These are phyloP conservation scores for Alternaria gaisen DNA, from an alignment of 2,329 filamentous ascomycete genomes.

Conservation along the genomic window DNA sequence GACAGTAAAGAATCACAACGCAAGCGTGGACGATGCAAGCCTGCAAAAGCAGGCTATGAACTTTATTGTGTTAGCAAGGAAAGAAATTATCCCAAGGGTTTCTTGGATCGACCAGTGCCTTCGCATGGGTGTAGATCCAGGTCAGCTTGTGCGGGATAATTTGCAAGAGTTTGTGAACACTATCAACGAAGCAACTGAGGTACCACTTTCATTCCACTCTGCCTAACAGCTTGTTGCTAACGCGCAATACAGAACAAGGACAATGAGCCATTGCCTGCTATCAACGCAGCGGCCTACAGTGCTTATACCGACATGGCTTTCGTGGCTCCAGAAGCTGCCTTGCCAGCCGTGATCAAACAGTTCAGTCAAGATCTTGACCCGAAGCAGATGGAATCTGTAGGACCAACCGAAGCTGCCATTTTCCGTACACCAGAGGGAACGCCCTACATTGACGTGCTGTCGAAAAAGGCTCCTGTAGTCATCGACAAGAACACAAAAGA, in stretches of 20 bases:
- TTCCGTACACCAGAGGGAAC: constrained; percentile 90
- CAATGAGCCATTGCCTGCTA: constrained; percentile 40
- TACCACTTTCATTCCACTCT: constrained; percentile 51
- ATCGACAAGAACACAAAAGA: constrained; percentile 93
- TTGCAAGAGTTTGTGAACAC: constrained; percentile 72
- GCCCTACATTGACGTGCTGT: constrained; percentile 88
- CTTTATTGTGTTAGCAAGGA: constrained; percentile 79
- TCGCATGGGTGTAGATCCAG: constrained; percentile 82
- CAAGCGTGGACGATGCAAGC: constrained; percentile 56
- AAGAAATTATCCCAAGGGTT: constrained; percentile 77
- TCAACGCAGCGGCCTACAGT: constrained; percentile 78
- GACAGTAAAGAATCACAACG: constrained; percentile 57
- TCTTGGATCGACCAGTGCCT: constrained; percentile 93
- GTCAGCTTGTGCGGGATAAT: constrained; percentile 73
- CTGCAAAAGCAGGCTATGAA: constrained; percentile 77
- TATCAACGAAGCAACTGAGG: constrained; percentile 67
- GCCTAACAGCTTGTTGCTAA: constrained; percentile 4
- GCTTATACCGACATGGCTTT: constrained; percentile 93
- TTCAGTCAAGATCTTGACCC: constrained; percentile 78
- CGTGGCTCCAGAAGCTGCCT: constrained; percentile 84
- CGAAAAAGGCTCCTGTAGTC: constrained; percentile 76
- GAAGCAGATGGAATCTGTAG: constrained; percentile 73
- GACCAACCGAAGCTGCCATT: constrained; percentile 90
- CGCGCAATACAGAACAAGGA: constrained; percentile 24
- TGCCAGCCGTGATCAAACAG: constrained; percentile 76